Base-by-base conservation (phyloP, 176 grass and related monocot genomes). In the Cenchrus purpureus region DNA sequence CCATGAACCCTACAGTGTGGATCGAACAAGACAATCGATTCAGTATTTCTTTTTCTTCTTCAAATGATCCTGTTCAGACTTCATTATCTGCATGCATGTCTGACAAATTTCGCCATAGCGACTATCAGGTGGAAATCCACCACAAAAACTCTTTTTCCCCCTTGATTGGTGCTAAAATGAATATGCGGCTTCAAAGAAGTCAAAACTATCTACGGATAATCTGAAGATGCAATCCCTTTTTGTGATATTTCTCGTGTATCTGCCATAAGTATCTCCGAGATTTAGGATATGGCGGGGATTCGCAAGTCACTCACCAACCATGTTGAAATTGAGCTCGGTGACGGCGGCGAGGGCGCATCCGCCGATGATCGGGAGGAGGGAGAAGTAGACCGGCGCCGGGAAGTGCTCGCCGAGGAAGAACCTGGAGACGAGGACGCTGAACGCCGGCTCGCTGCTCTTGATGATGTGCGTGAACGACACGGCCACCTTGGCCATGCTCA, bases 401-500 rank as follows among this genome's bases (percentile, higher is more conserved):
- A 98, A 94, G 75, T 74, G 87, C 71, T 95, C 93, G 29, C 91
- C 91, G 16, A 98, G 77, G 73, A 98, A 74, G 65, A 98, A 87
- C 37, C 91, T 82, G 0, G 96, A 98, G 85, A 98, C 91, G 45
- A 95, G 11, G n/a, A 98, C 96, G 71, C 86, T 95, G 91, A 95
- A 95, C 8, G 96, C 96, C 77, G 93, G 96, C 86, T 98, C 96
- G 1, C 80, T 86, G 77, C 96, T 98, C 96, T 98, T 98, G 77
- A 98, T 98, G 84, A 98, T 98, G 82, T 95, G 96, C 55, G 96
- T 98, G 80, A 98, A 98, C 0, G 96, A 98, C 31, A 95, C 93
- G 51, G 93, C 93, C 78, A 98, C 96, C 91, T 98, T 98, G 2
- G 91, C 87, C 96, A 98, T 98, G 96, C 96, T 98, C 76, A 98